These are phyloP conservation scores for Recurvomyces mirabilis DNA, from an alignment of 495 filamentous ascomycete species.

Conservation along the genomic window DNA sequence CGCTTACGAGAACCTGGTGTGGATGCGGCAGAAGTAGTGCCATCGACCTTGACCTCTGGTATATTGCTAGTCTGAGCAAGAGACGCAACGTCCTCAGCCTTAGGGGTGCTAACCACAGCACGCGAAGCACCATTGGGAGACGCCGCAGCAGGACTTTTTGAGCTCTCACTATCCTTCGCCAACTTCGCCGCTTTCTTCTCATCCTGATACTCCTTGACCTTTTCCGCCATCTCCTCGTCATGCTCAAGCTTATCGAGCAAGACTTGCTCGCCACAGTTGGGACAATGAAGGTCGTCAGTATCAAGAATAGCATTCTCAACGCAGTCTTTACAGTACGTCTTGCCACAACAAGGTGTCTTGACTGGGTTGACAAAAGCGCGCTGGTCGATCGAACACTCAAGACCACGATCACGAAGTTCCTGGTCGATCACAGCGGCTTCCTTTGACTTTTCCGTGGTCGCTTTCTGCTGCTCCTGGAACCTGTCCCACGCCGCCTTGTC, in stretches of 20 bases:
- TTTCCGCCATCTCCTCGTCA: slow-evolving; percentile 65
- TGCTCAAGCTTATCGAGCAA: slow-evolving; percentile 79
- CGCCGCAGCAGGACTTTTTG: slow-evolving; percentile 35
- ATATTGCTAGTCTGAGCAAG: too few relatives aligned
- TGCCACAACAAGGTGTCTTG: slow-evolving; percentile 94
- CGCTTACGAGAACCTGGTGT: slow-evolving; percentile 55
- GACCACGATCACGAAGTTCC: slow-evolving; percentile 70
- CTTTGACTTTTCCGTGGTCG: slow-evolving; percentile 65
- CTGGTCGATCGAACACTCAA: slow-evolving; percentile 92
- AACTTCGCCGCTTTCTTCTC: slow-evolving; percentile 51
- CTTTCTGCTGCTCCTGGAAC: slow-evolving; percentile 84
- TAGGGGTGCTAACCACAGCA: not conserved
- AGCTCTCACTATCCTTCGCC: slow-evolving; percentile 48
- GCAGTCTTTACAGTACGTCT: slow-evolving; percentile 98
- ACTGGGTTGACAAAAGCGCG: slow-evolving; percentile 93
- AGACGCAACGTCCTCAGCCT: too few relatives aligned
- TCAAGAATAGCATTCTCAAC: slow-evolving; percentile 95
- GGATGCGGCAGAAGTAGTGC: slow-evolving; percentile 8
- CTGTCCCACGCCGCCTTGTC: slow-evolving; percentile 93
- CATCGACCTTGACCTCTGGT: slow-evolving; percentile 14
- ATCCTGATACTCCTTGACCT: slow-evolving; percentile 67
- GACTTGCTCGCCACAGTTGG: slow-evolving; percentile 81
- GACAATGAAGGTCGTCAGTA: slow-evolving; percentile 93
- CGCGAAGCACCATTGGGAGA: slow-evolving; percentile 15
- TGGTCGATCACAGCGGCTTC: slow-evolving; percentile 61